These are phyloP conservation scores for Sordaria brevicollis DNA, from an alignment of 495 filamentous ascomycete species.

Conservation along the genomic window DNA sequence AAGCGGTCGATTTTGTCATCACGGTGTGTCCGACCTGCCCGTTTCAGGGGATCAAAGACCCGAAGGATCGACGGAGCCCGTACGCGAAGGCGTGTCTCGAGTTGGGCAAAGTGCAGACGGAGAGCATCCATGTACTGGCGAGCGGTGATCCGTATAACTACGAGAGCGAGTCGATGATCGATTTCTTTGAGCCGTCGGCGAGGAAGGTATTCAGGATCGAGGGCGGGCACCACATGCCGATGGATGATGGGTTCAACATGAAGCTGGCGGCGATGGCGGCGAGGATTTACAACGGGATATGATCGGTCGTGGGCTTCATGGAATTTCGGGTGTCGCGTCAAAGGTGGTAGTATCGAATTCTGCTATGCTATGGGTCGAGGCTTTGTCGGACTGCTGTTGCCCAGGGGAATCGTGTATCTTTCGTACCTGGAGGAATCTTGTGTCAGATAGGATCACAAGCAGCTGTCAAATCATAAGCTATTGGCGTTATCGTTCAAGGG, in stretches of 20 bases:
- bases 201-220: slow-evolving; percentile 10
- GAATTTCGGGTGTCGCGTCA: not conserved
- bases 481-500: not conserved
- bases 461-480: not conserved
- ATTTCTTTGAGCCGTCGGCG: slow-evolving; percentile 9
- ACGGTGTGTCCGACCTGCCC: slow-evolving; percentile 17
- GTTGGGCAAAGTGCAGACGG: slow-evolving; percentile 3
- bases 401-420: not conserved
- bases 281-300: not conserved
- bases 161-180: slow-evolving; percentile 15
- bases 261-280: not conserved
- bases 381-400: not conserved
- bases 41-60: not conserved
- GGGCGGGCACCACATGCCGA: slow-evolving; percentile 20
- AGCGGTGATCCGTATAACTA: slow-evolving; percentile 14
- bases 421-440: not conserved
- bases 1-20: slow-evolving; percentile 8
- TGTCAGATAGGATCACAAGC: not conserved
- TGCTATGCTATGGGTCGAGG: not conserved
- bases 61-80: not conserved
- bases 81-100: not conserved
- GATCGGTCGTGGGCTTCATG: not conserved
- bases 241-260: slow-evolving; percentile 8
- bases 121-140: slow-evolving; percentile 17
- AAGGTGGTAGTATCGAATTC: not conserved